Evolutionary conservation across 2,329 filamentous ascomycete genomes (phyloP), one percentile per base, ranked within the genome.

Genomic region (Ampelomyces quisqualis): DNA sequence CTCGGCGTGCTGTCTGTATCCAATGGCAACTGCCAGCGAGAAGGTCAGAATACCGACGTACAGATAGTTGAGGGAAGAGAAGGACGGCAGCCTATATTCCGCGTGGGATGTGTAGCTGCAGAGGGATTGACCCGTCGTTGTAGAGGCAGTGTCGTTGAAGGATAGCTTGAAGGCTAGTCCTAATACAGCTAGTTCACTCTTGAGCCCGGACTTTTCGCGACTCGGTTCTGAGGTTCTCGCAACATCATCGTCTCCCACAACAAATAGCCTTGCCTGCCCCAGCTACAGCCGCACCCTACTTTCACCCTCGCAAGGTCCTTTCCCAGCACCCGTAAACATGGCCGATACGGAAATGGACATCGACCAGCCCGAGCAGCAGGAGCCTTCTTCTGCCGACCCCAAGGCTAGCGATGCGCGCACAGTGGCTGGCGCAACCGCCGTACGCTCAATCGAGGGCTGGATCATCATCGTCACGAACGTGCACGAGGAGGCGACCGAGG

Each of bases 371-470:
- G 70, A 71, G 51, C 61, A 53, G 29, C 53, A 47, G 13, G 70
- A 72, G 53, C 30, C 32, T 55, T 41, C 65, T 33, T 57, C 66
- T 39, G 60, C 70, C 39, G 71, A 74, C 45, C 66, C 71, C 56
- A 78, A 79, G 58, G 74, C 79, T 49, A 73, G 74, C 57, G 81
- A 85, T 61, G 85, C 88, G 77, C 81, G 82, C 60, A 90, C 87
- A 5, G 79, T 81, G 58, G 76, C 78, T 24, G 85, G 86, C 64
- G 87, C 87, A 40, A 88, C 84, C 1, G 88, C 88, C 17, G 88
- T 93, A 45, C 86, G 88, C 58, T 90, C 85, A 40, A 90, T 93
- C 62, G 88, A 93, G 71, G 88, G 88, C 56, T 93, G 88, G 88
- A 93, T 93, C 69, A 77, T 93, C 60, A 82, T 89, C 49, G 87